Conservation (phyloP, 23 red algal species). For the Gracilaria domingensis region DNA sequence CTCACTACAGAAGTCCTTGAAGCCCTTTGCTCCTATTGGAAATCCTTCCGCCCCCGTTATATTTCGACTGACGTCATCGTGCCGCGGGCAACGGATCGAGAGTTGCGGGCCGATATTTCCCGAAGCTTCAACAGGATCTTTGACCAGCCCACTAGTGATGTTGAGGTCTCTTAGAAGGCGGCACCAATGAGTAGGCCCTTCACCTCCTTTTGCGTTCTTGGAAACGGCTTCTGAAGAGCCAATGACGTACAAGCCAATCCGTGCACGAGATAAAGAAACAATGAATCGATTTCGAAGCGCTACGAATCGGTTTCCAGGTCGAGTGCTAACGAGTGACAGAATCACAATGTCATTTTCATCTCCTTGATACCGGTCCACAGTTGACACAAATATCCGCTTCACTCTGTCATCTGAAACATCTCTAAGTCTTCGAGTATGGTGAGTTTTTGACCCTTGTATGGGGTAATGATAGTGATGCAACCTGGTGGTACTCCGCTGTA, state of each 20-base stretch:
- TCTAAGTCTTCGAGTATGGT: slow-evolving; percentile 7
- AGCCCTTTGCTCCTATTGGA: slow-evolving; percentile 10
- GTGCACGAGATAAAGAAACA: slow-evolving; percentile 50
- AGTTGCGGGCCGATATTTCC: slow-evolving; percentile 26
- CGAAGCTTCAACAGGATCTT: background rate
- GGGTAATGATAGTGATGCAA: slow-evolving; percentile 54
- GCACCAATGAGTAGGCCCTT: slow-evolving; percentile 42
- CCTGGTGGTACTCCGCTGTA: slow-evolving; percentile 46
- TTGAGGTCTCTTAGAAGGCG: slow-evolving; percentile 38
- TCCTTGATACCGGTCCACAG: slow-evolving; percentile 74
- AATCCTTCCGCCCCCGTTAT: slow-evolving; percentile 23
- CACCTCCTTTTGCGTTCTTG: slow-evolving; percentile 14
- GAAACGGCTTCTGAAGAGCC: slow-evolving; percentile 49
- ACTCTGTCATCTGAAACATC: background rate
- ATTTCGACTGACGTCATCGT: slow-evolving; percentile 6
- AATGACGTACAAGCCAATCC: slow-evolving; percentile 64
- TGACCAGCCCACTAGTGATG: background rate
- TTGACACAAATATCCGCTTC: slow-evolving; percentile 16
- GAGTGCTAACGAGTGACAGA: slow-evolving; percentile 63
- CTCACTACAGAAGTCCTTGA: slow-evolving; percentile 27
- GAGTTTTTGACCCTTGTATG: slow-evolving; percentile 64
- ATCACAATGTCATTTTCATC: slow-evolving; percentile 77
- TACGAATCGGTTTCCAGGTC: slow-evolving; percentile 53
- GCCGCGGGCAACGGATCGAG: slow-evolving; percentile 57
- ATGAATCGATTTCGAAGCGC: slow-evolving; percentile 65